Evolutionary conservation across 192 early-diverging fungal species (phyloP).

Genomic region (Pecoramyces ruminantium): DNA sequence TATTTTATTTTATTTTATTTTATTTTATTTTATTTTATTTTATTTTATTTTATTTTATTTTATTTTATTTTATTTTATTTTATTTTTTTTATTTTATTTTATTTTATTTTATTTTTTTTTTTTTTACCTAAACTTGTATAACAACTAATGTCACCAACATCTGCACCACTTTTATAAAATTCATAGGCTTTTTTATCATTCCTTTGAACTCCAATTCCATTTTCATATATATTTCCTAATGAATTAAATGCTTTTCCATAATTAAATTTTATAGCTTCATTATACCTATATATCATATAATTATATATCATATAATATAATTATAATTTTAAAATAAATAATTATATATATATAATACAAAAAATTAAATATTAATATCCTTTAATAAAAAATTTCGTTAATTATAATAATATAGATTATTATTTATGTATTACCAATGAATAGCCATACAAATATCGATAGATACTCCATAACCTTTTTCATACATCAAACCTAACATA

Average conservation of each 20-base stretch:
- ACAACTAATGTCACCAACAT: not conserved
- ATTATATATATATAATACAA: too few species aligned
- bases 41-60: not conserved
- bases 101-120: too few species aligned
- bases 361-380: too few species aligned
- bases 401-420: too few species aligned
- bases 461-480: not conserved
- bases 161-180: not conserved
- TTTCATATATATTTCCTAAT: not conserved
- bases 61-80: too few species aligned
- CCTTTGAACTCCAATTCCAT: not conserved
- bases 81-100: too few species aligned
- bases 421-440: too few species aligned
- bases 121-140: not conserved
- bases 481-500: not conserved
- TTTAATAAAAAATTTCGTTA: too few species aligned
- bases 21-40: too few species aligned
- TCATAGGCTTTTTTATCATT: not conserved
- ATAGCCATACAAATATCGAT: not conserved
- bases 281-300: not conserved
- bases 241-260: not conserved
- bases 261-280: not conserved
- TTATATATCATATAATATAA: too few species aligned
- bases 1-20: not conserved
- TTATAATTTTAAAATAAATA: too few species aligned